Conservation (phyloP, 2,329 filamentous ascomycete species). For the Rhynchosporium agropyri region DNA sequence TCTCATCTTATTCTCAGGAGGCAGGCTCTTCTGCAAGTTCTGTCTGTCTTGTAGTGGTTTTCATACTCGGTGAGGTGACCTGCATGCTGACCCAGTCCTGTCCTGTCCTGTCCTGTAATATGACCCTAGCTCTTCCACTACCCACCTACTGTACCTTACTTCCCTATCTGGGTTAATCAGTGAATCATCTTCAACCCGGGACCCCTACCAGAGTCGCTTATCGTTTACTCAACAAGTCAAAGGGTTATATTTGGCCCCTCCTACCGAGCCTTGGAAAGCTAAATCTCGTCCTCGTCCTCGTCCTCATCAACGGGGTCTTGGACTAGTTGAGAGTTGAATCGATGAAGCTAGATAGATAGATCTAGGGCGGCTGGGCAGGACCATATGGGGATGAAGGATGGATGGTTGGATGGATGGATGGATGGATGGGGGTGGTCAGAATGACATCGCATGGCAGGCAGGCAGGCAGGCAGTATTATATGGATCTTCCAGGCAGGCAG, state of each 20-base stretch:
- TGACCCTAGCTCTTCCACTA: neutral
- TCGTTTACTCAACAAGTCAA: constrained; percentile 11
- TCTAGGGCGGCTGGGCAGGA: neutral
- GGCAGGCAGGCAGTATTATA: neutral
- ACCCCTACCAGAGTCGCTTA: constrained; percentile 8
- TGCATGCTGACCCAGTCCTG: constrained; percentile 6
- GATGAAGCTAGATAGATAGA: neutral
- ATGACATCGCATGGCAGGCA: neutral
- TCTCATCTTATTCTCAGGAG: constrained; percentile 2
- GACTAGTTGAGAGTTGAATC: neutral
- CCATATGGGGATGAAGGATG: constrained; percentile 2
- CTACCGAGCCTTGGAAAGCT: constrained; percentile 15
- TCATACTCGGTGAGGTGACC: constrained; percentile 16
- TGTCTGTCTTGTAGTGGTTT: neutral
- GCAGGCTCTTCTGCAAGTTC: too few species aligned
- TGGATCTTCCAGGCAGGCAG: neutral
- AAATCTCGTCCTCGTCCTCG: constrained; percentile 15
- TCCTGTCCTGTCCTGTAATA: constrained; percentile 6
- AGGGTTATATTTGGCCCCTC: neutral
- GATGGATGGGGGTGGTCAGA: neutral
- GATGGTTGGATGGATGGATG: neutral
- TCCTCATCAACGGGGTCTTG: neutral
- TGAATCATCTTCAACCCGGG: too few species aligned
- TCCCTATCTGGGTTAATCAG: neutral
- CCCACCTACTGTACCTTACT: neutral